Evolutionary conservation across 495 filamentous ascomycete species (phyloP).

Genomic region (Penicillium soppii): DNA sequence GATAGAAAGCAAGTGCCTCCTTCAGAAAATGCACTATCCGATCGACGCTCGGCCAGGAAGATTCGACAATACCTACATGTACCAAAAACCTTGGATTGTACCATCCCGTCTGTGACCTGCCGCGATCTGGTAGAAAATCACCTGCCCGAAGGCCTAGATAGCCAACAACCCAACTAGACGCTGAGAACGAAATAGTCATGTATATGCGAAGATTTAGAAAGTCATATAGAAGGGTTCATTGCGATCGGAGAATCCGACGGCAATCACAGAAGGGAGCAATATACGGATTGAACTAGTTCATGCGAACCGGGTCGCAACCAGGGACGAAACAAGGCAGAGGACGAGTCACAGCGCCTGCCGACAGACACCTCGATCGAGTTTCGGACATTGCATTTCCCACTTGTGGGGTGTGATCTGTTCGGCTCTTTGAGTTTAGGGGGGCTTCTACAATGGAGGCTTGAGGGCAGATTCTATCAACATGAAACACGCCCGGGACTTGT

Average conservation of each 20-base stretch:
- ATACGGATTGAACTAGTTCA: too few relatives aligned
- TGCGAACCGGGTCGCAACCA: neutral
- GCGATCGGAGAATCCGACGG: neutral
- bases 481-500: constrained; percentile 11
- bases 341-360: neutral
- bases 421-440: neutral
- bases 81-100: neutral
- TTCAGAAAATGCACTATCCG: neutral
- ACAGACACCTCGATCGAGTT: neutral
- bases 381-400: neutral
- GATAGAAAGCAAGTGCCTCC: neutral
- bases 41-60: too few relatives aligned
- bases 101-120: too few relatives aligned
- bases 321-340: neutral
- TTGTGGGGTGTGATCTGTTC: neutral
- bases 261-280: neutral
- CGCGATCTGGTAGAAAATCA: too few relatives aligned
- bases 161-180: neutral
- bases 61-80: neutral
- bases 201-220: neutral
- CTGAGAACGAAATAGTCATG: constrained; percentile 2
- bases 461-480: constrained; percentile 3
- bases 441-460: too few relatives aligned
- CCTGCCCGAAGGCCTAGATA: neutral
- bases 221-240: neutral